A percentile compares a stretch with the other conserved stretches of the same genome.
phyloP scores from a whole-genome alignment of 2,329 filamentous ascomycete species.

The Botrytis fragariae region DNA sequence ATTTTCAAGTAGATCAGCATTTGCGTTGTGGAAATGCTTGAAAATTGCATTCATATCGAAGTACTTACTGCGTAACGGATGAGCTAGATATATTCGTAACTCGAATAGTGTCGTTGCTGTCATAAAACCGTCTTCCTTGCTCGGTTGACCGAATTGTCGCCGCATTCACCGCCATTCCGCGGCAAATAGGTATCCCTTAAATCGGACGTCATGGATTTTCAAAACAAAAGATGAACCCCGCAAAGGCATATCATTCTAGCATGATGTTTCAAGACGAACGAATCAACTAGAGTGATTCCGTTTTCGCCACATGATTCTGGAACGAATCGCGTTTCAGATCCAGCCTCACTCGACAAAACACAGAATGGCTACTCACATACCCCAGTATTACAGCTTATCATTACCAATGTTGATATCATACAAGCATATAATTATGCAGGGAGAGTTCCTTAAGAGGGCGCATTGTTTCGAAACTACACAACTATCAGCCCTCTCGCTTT shows the following conservation, averaged over 20 bases:
- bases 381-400: neutral
- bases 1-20: no score
- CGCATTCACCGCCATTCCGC: neutral
- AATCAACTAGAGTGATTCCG: neutral
- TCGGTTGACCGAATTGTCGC: neutral
- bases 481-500: conserved; percentile 20
- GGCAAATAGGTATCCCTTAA: neutral
- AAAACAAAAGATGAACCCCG: neutral
- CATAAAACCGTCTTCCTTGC: no score
- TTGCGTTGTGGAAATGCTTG: no score
- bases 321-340: neutral
- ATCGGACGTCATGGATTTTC: neutral
- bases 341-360: neutral
- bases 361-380: neutral
- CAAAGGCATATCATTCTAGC: neutral
- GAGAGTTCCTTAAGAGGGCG: conserved; percentile 13
- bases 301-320: neutral
- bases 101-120: no score
- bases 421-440: neutral
- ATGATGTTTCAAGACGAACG: neutral
- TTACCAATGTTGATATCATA: neutral
- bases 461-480: conserved; percentile 21
- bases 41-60: no score
- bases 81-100: no score
- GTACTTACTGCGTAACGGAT: no score